A percentile compares a stretch with the other conserved stretches of the same genome.
Evolutionary conservation across 2,329 filamentous ascomycete genomes (phyloP).

Genomic region (Onygena corvina): DNA sequence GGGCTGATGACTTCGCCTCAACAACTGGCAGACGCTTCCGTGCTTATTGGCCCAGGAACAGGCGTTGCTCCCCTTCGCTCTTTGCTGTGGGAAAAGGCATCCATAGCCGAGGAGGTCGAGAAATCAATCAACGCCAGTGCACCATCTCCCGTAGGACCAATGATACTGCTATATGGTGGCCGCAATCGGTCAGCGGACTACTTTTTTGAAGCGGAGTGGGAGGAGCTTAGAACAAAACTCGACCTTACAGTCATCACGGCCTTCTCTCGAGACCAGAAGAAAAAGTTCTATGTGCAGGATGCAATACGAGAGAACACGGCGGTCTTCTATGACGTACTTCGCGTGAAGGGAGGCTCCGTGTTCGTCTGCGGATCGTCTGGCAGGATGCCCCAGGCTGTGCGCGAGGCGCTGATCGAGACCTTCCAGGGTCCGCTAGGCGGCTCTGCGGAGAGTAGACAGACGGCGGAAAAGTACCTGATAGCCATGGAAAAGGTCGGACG

Average conservation of each 20-base stretch:
- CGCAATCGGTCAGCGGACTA: conserved; percentile 64
- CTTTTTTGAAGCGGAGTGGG: conserved; percentile 72
- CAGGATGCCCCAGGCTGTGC: conserved; percentile 58
- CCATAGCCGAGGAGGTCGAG: conserved; percentile 25
- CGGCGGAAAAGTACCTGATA: conserved; percentile 45
- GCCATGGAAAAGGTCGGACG: conserved; percentile 49
- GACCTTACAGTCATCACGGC: conserved; percentile 48
- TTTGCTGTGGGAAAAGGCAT: conserved; percentile 61
- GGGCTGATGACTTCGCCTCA: conserved; percentile 38
- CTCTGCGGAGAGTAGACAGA: conserved; percentile 28
- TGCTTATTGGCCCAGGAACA: conserved; percentile 75
- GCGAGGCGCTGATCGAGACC: conserved; percentile 53
- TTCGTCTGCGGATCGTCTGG: conserved; percentile 48
- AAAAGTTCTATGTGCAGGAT: conserved; percentile 59
- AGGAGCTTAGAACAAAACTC: conserved; percentile 30
- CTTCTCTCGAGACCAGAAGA: conserved; percentile 56
- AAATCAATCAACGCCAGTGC: conserved; percentile 22
- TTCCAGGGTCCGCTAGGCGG: conserved; percentile 38
- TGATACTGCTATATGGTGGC: conserved; percentile 70
- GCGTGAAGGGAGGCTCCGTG: conserved; percentile 39
- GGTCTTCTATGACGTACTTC: conserved; percentile 42
- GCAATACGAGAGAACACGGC: conserved; percentile 41
- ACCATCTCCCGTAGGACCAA: conserved; percentile 28
- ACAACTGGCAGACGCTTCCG: conserved; percentile 46
- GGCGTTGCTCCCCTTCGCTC: conserved; percentile 75